phyloP scores from a whole-genome alignment of 192 early-diverging fungal genomes.

The Gamsiella multidivaricata region DNA sequence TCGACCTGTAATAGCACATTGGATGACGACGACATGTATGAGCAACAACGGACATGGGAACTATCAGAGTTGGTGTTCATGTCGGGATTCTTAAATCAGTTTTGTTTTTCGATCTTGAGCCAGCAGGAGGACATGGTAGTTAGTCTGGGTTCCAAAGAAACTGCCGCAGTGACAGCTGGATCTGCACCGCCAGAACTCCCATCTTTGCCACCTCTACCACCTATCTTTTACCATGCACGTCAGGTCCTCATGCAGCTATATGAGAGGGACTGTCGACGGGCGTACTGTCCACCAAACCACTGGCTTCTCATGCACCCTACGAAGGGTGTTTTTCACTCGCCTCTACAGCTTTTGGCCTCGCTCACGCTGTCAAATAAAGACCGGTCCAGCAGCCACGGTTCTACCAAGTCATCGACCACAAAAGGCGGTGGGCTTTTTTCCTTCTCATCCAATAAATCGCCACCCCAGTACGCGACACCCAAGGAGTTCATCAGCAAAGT shows the following conservation, averaged over 20 bases:
- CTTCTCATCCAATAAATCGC: conserved; percentile 32
- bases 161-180: not conserved
- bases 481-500: conserved; percentile 57
- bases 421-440: conserved; percentile 37
- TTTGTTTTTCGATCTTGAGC: conserved; percentile 69
- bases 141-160: not conserved
- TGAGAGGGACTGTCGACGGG: conserved; percentile 64
- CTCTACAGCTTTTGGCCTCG: conserved; percentile 52
- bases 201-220: conserved; percentile 29
- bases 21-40: conserved; percentile 74
- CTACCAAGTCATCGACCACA: conserved; percentile 6
- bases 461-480: conserved; percentile 33
- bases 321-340: conserved; percentile 49
- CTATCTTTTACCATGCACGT: conserved; percentile 61
- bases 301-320: conserved; percentile 66
- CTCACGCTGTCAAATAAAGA: conserved; percentile 29
- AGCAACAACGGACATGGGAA: conserved; percentile 65
- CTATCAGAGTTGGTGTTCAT: conserved; percentile 62
- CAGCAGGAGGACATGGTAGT: conserved; percentile 18
- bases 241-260: conserved; percentile 79
- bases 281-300: conserved; percentile 68
- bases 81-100: conserved; percentile 70
- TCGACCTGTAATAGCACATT: conserved; percentile 53
- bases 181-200: not conserved
- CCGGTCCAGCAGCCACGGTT: conserved; percentile 27